phyloP scores from a whole-genome alignment of 73 alveolate species.

The Stentor roeselii region DNA sequence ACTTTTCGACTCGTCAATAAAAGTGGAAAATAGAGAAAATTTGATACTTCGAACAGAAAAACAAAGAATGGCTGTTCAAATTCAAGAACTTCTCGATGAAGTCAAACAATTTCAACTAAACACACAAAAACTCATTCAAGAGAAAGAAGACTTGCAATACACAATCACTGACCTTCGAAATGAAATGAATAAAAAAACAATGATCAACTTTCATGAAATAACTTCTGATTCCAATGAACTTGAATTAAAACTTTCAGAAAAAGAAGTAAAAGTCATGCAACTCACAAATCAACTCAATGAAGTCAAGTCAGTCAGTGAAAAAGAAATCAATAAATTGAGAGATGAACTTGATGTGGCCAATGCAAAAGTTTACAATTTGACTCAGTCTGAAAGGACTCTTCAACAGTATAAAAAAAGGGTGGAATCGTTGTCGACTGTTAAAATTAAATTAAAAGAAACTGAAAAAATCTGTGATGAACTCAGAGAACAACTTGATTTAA shows the following conservation, averaged over 20 bases:
- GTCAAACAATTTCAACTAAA: background rate
- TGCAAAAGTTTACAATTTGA: background rate
- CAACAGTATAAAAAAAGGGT: background rate
- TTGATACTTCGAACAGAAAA: background rate
- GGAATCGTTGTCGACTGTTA: background rate
- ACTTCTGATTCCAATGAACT: conserved; percentile 1
- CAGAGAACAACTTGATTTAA: background rate
- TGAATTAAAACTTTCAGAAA: background rate
- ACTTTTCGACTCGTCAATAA: background rate
- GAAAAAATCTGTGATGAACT: background rate
- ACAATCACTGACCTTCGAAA: background rate
- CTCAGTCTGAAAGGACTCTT: background rate
- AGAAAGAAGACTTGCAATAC: background rate
- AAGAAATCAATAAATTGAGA: background rate
- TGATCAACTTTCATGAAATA: background rate
- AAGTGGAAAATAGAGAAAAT: background rate
- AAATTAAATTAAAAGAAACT: background rate
- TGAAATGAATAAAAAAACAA: background rate
- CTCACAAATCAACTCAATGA: background rate
- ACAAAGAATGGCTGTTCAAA: background rate
- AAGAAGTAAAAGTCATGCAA: background rate
- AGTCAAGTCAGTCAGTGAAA: background rate
- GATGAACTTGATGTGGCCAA: conserved; percentile 22
- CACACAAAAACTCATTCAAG: background rate
- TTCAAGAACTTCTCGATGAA: background rate